Base-by-base conservation (phyloP, 148 eudicot species). In the Chenopodium quinoa region DNA sequence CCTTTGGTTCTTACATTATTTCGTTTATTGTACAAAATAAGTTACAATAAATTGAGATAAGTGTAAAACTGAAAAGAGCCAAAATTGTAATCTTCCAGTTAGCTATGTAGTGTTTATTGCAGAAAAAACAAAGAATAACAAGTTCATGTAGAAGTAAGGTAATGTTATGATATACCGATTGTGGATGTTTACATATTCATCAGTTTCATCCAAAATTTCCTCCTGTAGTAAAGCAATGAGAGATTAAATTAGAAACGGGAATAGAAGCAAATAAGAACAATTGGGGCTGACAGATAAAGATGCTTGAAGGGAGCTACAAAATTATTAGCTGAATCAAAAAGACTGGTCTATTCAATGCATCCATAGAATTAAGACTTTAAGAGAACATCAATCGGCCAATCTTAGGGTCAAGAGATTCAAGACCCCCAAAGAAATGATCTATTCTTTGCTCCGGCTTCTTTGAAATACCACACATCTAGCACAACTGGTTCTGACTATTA, bases 151-250 rank as follows among this genome's bases (percentile, higher is more conserved):
- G 25, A 76, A 29, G 22, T n/a, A 62, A 37, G 27, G 32, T 17
- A n/a, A 66, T 81, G 48, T 48, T 12, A 73, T 71, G 56, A 58
- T 32, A 65, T 72, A 93, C 99, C 97, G 88, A 89, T 96, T 96
- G 87, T 96, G 99, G 75, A 93, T 96, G 83, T 96, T 96, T 34
- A 96, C 99, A 80, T 96, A 96, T 70, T 96, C 99, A 81, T 96
- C 99, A 20, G 99, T 96, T 86, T 96, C 99, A 79, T 96, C 98
- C 83, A 96, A 70, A 87, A 96, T 96, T 84, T 96, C 99, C 91
- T 96, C 99, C 99, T 96, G 91, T 71, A 65, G 66, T 40, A 60
- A 76, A 73, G 63, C 32, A 77, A 48, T 32, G 29, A 63, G 56
- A 81, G 73, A 58, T 69, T 25, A 78, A 71, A 83, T 56, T 37